Percentiles rank a stretch among this genome's conserved stretches.
phyloP scores from a whole-genome alignment of 1,284 basidiomycete species.

The Acaromyces ingoldii region DNA sequence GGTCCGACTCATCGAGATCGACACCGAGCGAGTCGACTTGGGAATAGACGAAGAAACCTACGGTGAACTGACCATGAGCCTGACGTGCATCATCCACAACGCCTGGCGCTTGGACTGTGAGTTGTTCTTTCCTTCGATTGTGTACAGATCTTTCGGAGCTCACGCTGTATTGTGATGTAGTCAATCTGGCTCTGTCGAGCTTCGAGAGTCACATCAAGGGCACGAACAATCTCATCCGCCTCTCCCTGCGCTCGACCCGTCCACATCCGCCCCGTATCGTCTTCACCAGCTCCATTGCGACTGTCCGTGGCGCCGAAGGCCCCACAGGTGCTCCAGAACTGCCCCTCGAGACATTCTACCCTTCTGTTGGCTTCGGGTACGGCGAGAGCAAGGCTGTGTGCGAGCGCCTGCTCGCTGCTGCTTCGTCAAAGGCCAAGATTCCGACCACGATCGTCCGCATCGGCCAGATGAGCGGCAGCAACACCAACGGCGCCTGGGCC shows the following conservation, averaged over 20 bases:
- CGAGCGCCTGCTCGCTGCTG: neutral
- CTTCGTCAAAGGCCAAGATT: neutral
- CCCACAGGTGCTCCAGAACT: neutral
- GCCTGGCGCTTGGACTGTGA: too few species aligned
- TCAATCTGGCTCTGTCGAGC: constrained; percentile 46
- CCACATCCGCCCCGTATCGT: too few species aligned
- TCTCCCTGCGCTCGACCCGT: constrained; percentile 26
- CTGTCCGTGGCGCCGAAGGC: neutral
- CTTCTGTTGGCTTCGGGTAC: neutral
- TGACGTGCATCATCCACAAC: constrained; percentile 53
- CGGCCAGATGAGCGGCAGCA: neutral
- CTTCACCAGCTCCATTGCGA: too few species aligned
- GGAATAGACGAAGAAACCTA: neutral
- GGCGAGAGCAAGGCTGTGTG: neutral
- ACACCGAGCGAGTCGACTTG: constrained; percentile 31
- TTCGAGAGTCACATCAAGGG: constrained; percentile 40
- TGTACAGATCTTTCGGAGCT: neutral
- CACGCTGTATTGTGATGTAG: too few species aligned
- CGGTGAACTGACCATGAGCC: constrained; percentile 7
- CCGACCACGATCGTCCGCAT: neutral
- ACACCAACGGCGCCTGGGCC: neutral
- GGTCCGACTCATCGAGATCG: constrained; percentile 39
- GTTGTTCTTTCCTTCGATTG: neutral
- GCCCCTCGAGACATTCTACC: neutral
- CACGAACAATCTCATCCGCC: constrained; percentile 33